Conservation (phyloP, 495 filamentous ascomycete genomes). For the Xylaria longipes region DNA sequence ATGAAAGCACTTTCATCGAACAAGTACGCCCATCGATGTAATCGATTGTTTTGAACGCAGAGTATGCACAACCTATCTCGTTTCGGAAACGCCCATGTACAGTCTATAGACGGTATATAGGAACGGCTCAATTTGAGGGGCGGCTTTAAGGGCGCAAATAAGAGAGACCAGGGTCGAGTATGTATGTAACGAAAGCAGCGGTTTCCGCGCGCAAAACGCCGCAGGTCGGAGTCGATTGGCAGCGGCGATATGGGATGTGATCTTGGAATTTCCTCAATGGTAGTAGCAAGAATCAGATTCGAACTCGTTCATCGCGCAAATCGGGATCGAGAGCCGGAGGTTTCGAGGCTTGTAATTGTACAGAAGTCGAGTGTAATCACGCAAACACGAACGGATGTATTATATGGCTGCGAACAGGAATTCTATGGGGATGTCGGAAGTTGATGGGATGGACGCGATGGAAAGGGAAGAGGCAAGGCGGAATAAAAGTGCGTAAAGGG, state of each 20-base stretch:
- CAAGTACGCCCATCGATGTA: background rate
- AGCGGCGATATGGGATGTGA: background rate
- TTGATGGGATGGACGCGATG: conserved; percentile 3
- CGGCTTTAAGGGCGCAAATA: background rate
- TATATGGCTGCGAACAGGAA: background rate
- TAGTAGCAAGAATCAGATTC: background rate
- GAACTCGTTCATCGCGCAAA: conserved; percentile 1
- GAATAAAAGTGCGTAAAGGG: conserved; percentile 8
- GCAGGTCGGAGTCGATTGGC: background rate
- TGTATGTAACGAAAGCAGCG: background rate
- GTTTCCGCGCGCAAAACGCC: background rate
- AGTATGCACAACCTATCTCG: conserved; percentile 8
- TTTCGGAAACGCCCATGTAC: background rate
- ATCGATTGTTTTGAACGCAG: background rate
- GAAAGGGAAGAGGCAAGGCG: conserved; percentile 1
- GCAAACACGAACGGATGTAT: conserved; percentile 19
- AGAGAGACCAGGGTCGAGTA: background rate
- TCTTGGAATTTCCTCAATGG: background rate
- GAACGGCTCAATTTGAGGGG: background rate
- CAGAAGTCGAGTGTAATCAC: conserved; percentile 11
- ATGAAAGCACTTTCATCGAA: background rate
- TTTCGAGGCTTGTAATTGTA: conserved; percentile 1
- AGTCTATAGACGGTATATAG: conserved; percentile 17
- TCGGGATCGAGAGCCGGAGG: background rate
- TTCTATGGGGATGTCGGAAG: background rate